Base-by-base conservation (phyloP, 495 filamentous ascomycete genomes). In the Paragyromitra xinjiangensis region DNA sequence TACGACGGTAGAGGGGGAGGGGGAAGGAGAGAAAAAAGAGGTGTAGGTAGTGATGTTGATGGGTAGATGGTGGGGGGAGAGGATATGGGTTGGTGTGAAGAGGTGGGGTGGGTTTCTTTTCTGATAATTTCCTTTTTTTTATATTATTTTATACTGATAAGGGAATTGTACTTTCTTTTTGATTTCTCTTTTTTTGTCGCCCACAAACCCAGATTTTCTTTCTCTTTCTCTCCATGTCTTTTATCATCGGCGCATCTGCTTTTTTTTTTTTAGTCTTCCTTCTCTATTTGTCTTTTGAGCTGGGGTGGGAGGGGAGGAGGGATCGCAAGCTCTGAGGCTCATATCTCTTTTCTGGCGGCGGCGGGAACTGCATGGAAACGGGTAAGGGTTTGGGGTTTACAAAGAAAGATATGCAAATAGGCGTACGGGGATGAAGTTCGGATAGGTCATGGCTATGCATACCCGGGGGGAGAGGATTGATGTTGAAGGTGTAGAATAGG, bases 231-330 rank as follows among this genome's bases (percentile, higher is more conserved):
- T 72, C 67, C 64, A 71, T 78, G 69, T 82, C 64, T 65, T 62
- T 76, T 82, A 71, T 76, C 56, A 63, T 67, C 78, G 79, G 83
- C 82, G 77, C 79, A 84, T 81, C 80, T 83, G 78, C 80, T 83
- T 61, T 61, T 58, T 59, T 56, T 58, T 69, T 74, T 82, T 78
- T 73, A 69, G 62, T 78, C 53, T 78, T 75, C 55, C 69, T 70
- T 71, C 65, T 77, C 58, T 80, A 29, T 75, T 75, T 55, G 69
- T 78, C 50, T 78, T 44, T 24, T 56, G 37, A 44, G 70, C 63
- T 73, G 53, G 42, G 61, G 34, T 50, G 53, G 51, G 48, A 51
- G 39, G 29, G 29, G 29, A 34, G 29, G 29, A 9, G 64, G 39
- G 50, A 73, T 62, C 24, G 29, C 62, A 45, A 45, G 24, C 37